These are phyloP conservation scores for Scalesia atractyloides DNA, from an alignment of 129 eudicot genomes.

Conservation along the genomic window DNA sequence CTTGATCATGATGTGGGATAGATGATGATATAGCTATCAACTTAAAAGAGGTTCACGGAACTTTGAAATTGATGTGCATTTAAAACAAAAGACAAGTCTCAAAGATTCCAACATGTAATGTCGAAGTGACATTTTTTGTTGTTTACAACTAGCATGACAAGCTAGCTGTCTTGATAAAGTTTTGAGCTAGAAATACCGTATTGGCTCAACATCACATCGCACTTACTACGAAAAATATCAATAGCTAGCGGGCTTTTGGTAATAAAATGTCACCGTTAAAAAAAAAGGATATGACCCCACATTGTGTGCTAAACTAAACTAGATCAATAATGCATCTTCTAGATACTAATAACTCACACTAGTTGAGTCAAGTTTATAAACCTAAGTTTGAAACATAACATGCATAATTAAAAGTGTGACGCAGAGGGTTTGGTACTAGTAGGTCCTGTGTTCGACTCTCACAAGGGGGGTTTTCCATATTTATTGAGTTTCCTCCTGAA, in stretches of 20 bases:
- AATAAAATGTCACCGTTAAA: no score
- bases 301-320: neutral
- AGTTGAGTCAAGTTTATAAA: neutral
- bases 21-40: slow-evolving; percentile 2
- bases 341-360: neutral
- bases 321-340: neutral
- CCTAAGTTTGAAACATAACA: neutral
- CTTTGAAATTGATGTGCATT: slow-evolving; percentile 7
- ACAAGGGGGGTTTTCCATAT: no score
- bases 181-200: neutral
- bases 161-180: neutral
- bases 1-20: slow-evolving; percentile 6
- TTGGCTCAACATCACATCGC: neutral
- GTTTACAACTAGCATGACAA: slow-evolving; percentile 11
- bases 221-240: neutral
- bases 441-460: no score
- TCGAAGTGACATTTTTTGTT: neutral
- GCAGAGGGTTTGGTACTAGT: no score
- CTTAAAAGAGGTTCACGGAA: neutral
- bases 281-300: no score
- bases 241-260: no score
- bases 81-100: neutral
- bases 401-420: neutral
- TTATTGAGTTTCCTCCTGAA: no score
- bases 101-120: neutral